Conservation (phyloP, 108 stramenopile species). For the Cyclotella cryptica region DNA sequence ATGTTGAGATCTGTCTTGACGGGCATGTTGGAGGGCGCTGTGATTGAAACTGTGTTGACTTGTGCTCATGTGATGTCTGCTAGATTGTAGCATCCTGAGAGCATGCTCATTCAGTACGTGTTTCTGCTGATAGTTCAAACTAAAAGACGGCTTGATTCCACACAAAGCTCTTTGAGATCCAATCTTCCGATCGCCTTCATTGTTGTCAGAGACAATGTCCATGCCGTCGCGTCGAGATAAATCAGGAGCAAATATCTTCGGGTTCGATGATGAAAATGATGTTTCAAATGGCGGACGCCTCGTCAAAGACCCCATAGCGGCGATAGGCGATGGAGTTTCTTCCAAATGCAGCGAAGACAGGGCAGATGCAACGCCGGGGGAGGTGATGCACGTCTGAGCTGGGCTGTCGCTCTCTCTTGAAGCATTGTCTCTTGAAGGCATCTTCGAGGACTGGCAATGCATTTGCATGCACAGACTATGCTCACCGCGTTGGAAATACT, state of each 20-base stretch:
- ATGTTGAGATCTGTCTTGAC: neutral
- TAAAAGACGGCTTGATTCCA: constrained; percentile 2
- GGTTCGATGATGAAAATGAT: neutral
- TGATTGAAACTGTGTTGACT: neutral
- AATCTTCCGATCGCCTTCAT: neutral
- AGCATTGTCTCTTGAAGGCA: constrained; percentile 24
- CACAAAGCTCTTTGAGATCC: neutral
- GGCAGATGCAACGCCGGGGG: neutral
- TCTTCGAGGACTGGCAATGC: constrained; percentile 57
- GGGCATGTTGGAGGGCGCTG: neutral
- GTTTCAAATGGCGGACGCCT: neutral
- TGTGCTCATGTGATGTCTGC: neutral
- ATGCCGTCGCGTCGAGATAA: neutral
- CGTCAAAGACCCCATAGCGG: neutral
- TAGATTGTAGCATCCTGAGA: neutral
- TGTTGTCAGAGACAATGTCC: neutral
- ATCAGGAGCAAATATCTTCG: neutral
- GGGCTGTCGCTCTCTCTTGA: neutral
- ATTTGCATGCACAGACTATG: constrained; percentile 59
- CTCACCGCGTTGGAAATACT: constrained; percentile 54
- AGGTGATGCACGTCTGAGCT: neutral
- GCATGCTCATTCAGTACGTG: neutral
- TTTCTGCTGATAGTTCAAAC: neutral
- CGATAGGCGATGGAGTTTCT: neutral
- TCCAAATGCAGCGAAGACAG: neutral